phyloP scores from a whole-genome alignment of 768 basidiomycete genomes.

The Suillus weaverae region DNA sequence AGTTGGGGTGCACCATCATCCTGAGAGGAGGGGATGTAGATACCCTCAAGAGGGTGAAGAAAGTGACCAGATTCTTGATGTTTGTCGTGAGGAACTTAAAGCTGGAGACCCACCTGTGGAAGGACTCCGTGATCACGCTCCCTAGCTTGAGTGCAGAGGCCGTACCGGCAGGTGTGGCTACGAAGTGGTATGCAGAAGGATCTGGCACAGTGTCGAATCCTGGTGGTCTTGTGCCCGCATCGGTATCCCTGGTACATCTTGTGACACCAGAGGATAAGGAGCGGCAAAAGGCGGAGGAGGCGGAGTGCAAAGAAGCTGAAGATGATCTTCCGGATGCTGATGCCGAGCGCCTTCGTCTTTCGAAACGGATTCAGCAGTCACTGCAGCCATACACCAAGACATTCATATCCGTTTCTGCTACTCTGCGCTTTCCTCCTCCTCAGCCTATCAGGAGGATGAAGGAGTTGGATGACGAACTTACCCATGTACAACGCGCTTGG shows the following conservation, averaged over 20 bases:
- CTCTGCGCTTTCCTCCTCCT: constrained; percentile 89
- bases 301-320: constrained; percentile 32
- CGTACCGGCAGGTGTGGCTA: constrained; percentile 42
- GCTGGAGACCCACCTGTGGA: constrained; percentile 93
- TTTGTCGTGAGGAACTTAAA: constrained; percentile 93
- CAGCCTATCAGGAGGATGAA: constrained; percentile 87
- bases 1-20: constrained; percentile 94
- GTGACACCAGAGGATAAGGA: constrained; percentile 19
- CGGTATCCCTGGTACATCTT: constrained; percentile 27
- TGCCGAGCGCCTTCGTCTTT: constrained; percentile 65
- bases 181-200: constrained; percentile 23
- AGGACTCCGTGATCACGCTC: constrained; percentile 78
- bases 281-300: constrained; percentile 13
- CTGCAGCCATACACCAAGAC: constrained; percentile 83
- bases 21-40: constrained; percentile 85
- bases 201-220: constrained; percentile 17
- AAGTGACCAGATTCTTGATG: constrained; percentile 87
- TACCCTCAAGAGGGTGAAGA: constrained; percentile 82
- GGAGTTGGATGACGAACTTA: constrained; percentile 79
- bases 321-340: constrained; percentile 68
- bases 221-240: constrained; percentile 18
- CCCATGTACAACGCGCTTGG: constrained; percentile 69
- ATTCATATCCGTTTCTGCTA: constrained; percentile 92
- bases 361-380: constrained; percentile 76
- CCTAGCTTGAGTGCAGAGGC: constrained; percentile 68